Conservation (phyloP, 164 flowering plant genomes). For the Piper longum region DNA sequence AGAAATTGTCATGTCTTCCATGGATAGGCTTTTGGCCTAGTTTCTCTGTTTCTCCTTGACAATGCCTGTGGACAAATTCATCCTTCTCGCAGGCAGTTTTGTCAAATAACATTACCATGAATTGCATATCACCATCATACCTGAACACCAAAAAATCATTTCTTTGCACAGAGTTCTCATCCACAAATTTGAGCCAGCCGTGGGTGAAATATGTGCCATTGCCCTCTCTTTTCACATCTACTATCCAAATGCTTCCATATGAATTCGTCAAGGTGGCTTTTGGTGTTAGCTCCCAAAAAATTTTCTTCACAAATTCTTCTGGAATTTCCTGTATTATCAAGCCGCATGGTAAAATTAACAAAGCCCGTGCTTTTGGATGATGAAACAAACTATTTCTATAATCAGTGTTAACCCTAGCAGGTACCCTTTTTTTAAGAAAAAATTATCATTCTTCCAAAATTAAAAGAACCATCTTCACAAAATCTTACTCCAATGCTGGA, state of each 20-base stretch:
- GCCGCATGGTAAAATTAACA: too few species aligned
- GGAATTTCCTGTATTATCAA: too few species aligned
- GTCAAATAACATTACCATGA: constrained; percentile 48
- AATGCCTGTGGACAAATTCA: background rate
- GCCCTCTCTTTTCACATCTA: background rate
- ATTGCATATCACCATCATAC: constrained; percentile 45
- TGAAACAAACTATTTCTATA: too few species aligned
- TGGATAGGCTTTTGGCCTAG: background rate
- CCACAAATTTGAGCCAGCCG: constrained; percentile 49
- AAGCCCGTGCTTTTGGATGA: too few species aligned
- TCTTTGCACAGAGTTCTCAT: constrained; percentile 29
- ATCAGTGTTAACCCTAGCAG: too few species aligned
- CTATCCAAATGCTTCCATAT: background rate
- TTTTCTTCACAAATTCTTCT: too few species aligned
- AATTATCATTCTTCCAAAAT: too few species aligned
- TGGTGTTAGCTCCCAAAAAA: too few species aligned
- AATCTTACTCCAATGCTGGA: too few species aligned
- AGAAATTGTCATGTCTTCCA: too few species aligned
- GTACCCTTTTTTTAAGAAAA: too few species aligned
- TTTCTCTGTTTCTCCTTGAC: background rate
- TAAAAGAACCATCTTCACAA: too few species aligned
- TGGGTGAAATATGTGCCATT: constrained; percentile 11
- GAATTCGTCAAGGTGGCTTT: background rate
- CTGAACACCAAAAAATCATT: constrained; percentile 51
- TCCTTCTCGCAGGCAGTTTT: constrained; percentile 51